phyloP scores from a whole-genome alignment of 1,284 basidiomycete species.

The Tilletia horrida region DNA sequence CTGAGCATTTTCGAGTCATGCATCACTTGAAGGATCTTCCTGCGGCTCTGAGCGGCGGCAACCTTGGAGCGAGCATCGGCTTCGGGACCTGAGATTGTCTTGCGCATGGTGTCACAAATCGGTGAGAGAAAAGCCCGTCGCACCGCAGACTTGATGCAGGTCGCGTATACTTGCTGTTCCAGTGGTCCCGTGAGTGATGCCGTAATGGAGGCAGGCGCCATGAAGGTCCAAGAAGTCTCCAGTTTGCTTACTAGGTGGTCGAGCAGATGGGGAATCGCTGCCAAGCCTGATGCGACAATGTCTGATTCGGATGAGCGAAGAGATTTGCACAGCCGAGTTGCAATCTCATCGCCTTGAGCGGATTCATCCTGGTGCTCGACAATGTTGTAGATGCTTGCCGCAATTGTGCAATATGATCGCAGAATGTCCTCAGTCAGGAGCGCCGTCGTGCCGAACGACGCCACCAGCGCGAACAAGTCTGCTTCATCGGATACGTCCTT shows the following conservation, averaged over 20 bases:
- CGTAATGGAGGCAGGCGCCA: not conserved
- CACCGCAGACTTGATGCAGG: not conserved
- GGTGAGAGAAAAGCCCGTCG: not conserved
- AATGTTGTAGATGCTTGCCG: not conserved
- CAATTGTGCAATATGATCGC: not conserved
- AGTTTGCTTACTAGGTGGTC: not conserved
- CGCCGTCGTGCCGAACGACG: not conserved
- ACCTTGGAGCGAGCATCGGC: no score
- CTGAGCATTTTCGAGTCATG: not conserved
- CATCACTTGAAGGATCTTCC: not conserved
- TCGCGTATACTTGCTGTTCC: not conserved
- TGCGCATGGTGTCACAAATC: not conserved
- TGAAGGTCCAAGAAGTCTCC: not conserved
- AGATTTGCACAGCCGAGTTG: not conserved
- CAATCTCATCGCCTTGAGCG: not conserved
- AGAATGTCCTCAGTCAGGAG: slow-evolving; percentile 10
- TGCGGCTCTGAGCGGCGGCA: not conserved
- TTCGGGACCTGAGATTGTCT: not conserved
- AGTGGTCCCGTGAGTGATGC: not conserved
- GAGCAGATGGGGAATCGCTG: not conserved
- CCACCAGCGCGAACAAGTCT: not conserved
- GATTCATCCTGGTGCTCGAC: not conserved
- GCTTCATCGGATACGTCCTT: no score
- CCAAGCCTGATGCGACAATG: no score
- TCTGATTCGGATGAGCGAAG: not conserved